Base-by-base conservation (phyloP, 2,329 filamentous ascomycete species). In the Monosporascus sp. region DNA sequence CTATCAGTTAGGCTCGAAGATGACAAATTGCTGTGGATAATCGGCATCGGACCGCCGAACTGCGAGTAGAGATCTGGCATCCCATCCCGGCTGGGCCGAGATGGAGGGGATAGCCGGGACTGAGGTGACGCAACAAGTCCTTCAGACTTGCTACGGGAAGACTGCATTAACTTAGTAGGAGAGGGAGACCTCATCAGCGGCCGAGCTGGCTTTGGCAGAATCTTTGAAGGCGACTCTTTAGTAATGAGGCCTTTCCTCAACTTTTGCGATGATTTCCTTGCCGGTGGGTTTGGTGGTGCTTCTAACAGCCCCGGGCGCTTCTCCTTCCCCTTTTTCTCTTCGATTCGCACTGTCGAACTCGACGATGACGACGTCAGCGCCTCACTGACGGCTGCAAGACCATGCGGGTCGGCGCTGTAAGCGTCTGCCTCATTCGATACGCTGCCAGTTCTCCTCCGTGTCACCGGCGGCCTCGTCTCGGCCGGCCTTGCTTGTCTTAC, bases 311-410 rank as follows among this genome's bases (percentile, higher is more conserved):
- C 66, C 61, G 73, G 76, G 48, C 70, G 70, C 52, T 71, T 73
- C 61, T 72, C 77, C 54, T 73, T 75, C 20, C 67, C 74, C 56
- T 68, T 76, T 55, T 67, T 75, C 14, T 75, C 75, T 24, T 74
- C 77, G 17, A 73, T 78, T 37, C 83, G 78, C 8, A 88, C 79
- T 2, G 85, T 89, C 6, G 86, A 89, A 55, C 80, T 82, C 5
- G 86, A 89, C 0, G 87, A 90, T 0, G 87, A 90, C 1, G 87
- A 90, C 22, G 80, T 87, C 5, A 84, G 73, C 1, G 86, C 86
- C 64, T 91, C 88, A 51, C 84, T 79, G 6, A 90, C 82, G 6
- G 82, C 79, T 37, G 85, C 78, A 38, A 90, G 75, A 4, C 81
- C 82, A 54, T 81, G 77, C 11, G 76, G 74, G 46, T 84, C 79